A percentile compares a stretch with the other conserved stretches of the same genome.
These are phyloP conservation scores for Ceratocystis variospora DNA, from an alignment of 2,329 filamentous ascomycete genomes.

Conservation along the genomic window DNA sequence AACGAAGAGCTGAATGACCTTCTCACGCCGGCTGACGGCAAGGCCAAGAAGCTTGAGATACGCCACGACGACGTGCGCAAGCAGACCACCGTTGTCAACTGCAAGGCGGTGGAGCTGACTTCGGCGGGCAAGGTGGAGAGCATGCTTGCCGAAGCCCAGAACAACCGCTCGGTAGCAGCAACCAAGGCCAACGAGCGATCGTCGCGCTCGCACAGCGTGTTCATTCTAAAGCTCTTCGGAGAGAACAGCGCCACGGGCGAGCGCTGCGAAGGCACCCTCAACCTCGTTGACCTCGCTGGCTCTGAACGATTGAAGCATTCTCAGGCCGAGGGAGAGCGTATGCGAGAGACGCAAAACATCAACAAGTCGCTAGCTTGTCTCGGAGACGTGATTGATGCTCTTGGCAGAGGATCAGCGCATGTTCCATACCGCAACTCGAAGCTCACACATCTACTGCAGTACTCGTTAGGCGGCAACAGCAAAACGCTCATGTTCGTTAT, in stretches of 20 bases:
- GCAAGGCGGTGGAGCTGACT: conserved; percentile 62
- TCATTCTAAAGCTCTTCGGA: conserved; percentile 70
- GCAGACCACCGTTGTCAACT: conserved; percentile 69
- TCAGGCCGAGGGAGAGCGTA: conserved; percentile 68
- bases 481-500: conserved; percentile 99
- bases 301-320: conserved; percentile 83
- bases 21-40: conserved; percentile 44
- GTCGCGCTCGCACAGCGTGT: conserved; percentile 88
- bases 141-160: conserved; percentile 66
- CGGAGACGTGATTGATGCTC: conserved; percentile 83
- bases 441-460: conserved; percentile 88
- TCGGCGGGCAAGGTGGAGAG: conserved; percentile 66
- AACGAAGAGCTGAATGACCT: conserved; percentile 94
- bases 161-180: conserved; percentile 81
- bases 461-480: conserved; percentile 84
- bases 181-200: conserved; percentile 97
- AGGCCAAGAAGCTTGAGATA: conserved; percentile 73
- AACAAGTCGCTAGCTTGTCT: conserved; percentile 88
- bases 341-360: conserved; percentile 93
- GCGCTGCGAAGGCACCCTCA: conserved; percentile 81
- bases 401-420: conserved; percentile 73
- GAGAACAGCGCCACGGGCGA: conserved; percentile 64
- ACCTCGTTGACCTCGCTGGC: conserved; percentile 88
- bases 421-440: conserved; percentile 95
- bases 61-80: conserved; percentile 71